phyloP scores from a whole-genome alignment of 208 protist genomes.

The Leishmania amazonensis region DNA sequence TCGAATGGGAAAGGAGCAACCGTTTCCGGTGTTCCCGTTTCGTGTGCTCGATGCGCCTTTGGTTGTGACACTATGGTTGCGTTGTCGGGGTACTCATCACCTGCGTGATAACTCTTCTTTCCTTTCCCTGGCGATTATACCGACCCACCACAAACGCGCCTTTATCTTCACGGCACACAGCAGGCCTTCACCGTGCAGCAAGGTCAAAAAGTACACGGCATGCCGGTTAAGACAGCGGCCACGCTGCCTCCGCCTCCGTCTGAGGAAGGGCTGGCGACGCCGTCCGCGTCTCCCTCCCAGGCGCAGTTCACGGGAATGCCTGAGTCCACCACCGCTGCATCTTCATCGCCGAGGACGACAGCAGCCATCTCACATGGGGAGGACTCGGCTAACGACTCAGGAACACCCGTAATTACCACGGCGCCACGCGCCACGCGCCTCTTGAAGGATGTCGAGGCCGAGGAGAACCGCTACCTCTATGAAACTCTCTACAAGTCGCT shows the following conservation, averaged over 20 bases:
- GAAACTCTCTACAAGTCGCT: slow-evolving; percentile 66
- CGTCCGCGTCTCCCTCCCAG: neutral
- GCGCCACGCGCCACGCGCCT: slow-evolving; percentile 33
- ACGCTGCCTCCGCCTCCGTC: neutral
- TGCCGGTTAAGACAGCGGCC: neutral
- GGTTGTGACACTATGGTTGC: neutral
- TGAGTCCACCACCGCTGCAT: neutral
- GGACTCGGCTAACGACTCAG: neutral
- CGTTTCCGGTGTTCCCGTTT: neutral
- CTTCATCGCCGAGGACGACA: neutral
- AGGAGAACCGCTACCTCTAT: slow-evolving; percentile 69
- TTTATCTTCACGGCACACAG: neutral
- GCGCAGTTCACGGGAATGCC: neutral
- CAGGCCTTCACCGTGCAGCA: neutral
- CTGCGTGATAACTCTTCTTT: neutral
- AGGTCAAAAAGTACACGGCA: neutral
- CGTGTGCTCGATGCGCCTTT: neutral
- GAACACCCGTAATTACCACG: neutral
- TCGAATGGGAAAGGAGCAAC: neutral
- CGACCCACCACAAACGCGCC: neutral
- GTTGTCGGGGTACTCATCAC: neutral
- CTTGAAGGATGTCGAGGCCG: slow-evolving; percentile 61
- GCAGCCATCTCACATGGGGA: neutral
- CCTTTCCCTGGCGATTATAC: neutral
- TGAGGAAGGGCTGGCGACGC: neutral